Evolutionary conservation across 1,284 basidiomycete genomes (phyloP), one percentile per base, ranked within the genome.

Genomic region (Cystobasidium pallidum): DNA sequence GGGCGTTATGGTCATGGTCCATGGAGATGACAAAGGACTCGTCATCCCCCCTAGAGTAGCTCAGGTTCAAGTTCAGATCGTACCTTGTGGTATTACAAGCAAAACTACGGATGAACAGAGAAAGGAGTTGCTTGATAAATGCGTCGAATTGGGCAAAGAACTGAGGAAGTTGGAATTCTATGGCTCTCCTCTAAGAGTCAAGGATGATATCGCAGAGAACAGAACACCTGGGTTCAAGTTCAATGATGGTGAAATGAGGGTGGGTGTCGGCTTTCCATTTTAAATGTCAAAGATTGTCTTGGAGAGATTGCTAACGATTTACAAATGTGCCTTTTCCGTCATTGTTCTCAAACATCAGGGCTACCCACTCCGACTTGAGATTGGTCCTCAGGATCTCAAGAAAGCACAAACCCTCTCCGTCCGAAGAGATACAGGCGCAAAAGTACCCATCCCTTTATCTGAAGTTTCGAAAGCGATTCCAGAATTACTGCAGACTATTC

Each of bases 151-250:
- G 71, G 91, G 90, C 26, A 47, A 70, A 3, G 30, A 34, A 24
- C 55, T 75, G 19, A 66, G 72, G 21, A 68, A 76, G 78, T 13
- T 41, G 15, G 26, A 3, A 1, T 28, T 49, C 45, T 51, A 36
- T 36, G 81, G 74, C 70, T 86, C 84, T 11, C 94, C 89, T 58
- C 83, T 99, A 75, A 86, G 90, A 75, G 91, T 91, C 55, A 92
- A 90, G 82, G 91, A 91, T 0, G 96, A 99, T 83, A 83, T 94
- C 76, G 85, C 95, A 68, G 95, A 98, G 21, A 92, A 91, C 30
- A 96, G 99, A 83, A 98, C 93, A 59, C 95, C 95, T 17, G 95
- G 95, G 54, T 99, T 90, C 85, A 99, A 99, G 84, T 99, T 97
- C 84, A 97, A 97, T 81, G 92, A 98, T 80, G 98, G 95, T 94